A percentile compares a stretch with the other conserved stretches of the same genome.
Evolutionary conservation across 257 asterid species (phyloP).

Genomic region (Plantago ovata): DNA sequence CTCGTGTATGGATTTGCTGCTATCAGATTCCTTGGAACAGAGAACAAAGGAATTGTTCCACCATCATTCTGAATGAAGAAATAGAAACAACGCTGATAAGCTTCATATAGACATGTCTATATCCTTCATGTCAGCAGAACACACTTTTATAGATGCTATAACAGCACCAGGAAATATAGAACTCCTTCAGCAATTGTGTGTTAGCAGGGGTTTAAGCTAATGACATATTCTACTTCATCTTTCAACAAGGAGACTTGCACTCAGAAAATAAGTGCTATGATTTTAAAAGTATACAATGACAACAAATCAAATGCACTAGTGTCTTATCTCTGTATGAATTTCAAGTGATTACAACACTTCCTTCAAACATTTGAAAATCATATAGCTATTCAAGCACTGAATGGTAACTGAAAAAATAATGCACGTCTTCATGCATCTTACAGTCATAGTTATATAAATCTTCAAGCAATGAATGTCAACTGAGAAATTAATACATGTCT

Average conservation of each 20-base stretch:
- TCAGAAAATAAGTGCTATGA: not conserved
- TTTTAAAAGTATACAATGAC: not conserved
- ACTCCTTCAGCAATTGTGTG: not conserved
- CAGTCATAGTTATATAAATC: conserved; percentile 5
- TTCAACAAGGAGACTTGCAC: not conserved
- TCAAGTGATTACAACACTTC: conserved; percentile 6
- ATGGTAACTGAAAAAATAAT: too few species aligned
- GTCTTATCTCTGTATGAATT: conserved; percentile 5
- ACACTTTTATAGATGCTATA: too few species aligned
- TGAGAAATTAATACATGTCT: not conserved
- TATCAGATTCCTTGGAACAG: conserved; percentile 74
- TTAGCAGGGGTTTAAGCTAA: not conserved
- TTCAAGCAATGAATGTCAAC: conserved; percentile 1
- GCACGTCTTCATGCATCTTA: conserved; percentile 8
- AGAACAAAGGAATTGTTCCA: conserved; percentile 68
- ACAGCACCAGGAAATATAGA: conserved; percentile 10
- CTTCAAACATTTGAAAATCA: too few species aligned
- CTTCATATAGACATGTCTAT: conserved; percentile 4
- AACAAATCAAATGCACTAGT: not conserved
- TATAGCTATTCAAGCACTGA: too few species aligned
- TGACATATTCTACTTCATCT: not conserved
- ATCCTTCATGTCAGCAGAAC: too few species aligned
- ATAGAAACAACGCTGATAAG: conserved; percentile 27
- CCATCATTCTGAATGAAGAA: conserved; percentile 60
- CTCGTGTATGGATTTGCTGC: conserved; percentile 90